Percentiles rank a stretch among this genome's conserved stretches.
phyloP scores from a whole-genome alignment of 2,329 filamentous ascomycete genomes.

The Endocalyx cinctus region DNA sequence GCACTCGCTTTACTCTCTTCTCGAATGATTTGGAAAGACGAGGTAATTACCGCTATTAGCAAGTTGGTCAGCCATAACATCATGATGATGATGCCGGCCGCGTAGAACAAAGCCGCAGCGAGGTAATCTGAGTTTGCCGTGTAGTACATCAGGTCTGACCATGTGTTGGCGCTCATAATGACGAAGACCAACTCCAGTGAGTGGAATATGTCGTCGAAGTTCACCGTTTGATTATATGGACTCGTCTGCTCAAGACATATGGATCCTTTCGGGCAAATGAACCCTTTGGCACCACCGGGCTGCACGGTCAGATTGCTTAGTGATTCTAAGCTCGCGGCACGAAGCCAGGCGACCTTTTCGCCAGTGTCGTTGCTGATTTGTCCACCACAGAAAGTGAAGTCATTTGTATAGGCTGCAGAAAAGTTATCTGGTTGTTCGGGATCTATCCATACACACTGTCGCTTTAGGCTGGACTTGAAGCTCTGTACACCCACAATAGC shows the following conservation, averaged over 20 bases:
- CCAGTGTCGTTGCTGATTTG: slow-evolving; percentile 61
- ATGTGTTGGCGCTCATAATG: slow-evolving; percentile 97
- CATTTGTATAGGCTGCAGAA: slow-evolving; percentile 54
- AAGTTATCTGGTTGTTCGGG: slow-evolving; percentile 52
- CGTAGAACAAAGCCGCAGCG: slow-evolving; percentile 73
- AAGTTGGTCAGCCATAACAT: slow-evolving; percentile 96
- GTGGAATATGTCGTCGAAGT: slow-evolving; percentile 91
- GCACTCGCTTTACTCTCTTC: slow-evolving; percentile 94
- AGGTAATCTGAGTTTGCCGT: slow-evolving; percentile 90
- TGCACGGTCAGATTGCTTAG: slow-evolving; percentile 47
- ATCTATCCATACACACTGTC: slow-evolving; percentile 75
- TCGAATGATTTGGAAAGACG: slow-evolving; percentile 95
- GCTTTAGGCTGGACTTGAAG: slow-evolving; percentile 79
- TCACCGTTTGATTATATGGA: slow-evolving; percentile 80
- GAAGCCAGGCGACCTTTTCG: slow-evolving; percentile 62
- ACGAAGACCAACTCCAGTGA: slow-evolving; percentile 94
- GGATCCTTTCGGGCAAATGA: slow-evolving; percentile 78
- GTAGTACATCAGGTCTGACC: slow-evolving; percentile 90
- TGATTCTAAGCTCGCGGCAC: slow-evolving; percentile 28
- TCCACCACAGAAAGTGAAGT: slow-evolving; percentile 80
- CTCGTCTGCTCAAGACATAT: slow-evolving; percentile 74
- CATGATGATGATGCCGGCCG: slow-evolving; percentile 76
- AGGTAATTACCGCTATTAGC: slow-evolving; percentile 93
- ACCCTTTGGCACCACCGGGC: slow-evolving; percentile 66
- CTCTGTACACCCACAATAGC: slow-evolving; percentile 95